Conservation (phyloP, 108 stramenopile species). For the Nannochloropsis granulata region DNA sequence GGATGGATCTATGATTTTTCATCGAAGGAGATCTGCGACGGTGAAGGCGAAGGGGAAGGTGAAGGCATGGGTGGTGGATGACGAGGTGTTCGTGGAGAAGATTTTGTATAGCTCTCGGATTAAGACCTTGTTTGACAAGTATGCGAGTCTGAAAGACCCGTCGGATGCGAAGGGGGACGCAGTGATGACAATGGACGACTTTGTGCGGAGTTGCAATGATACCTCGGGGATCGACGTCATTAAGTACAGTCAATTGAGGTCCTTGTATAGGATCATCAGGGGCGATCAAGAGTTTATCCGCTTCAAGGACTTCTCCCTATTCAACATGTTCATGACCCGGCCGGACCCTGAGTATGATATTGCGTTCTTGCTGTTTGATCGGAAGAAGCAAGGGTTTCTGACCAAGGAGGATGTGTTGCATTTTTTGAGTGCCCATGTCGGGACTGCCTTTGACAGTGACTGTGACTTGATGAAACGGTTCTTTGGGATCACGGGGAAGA, state of each 20-base stretch:
- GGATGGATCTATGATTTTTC: constrained; percentile 41
- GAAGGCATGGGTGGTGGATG: constrained; percentile 40
- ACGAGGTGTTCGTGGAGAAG: constrained; percentile 31
- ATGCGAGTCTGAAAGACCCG: constrained; percentile 11
- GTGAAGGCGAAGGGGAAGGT: constrained; percentile 10
- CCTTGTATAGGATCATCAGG: constrained; percentile 29
- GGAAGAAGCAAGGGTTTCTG: constrained; percentile 14
- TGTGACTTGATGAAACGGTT: constrained; percentile 39
- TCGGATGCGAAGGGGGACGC: background rate
- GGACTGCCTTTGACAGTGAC: constrained; percentile 23
- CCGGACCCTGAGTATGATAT: constrained; percentile 49
- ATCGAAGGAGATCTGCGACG: constrained; percentile 33
- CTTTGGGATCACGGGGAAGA: constrained; percentile 32
- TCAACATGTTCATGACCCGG: constrained; percentile 41
- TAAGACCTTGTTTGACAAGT: constrained; percentile 24
- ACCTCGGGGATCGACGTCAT: background rate
- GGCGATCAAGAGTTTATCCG: constrained; percentile 14
- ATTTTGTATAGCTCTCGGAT: constrained; percentile 9
- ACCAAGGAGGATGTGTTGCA: constrained; percentile 16
- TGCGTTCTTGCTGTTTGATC: constrained; percentile 40
- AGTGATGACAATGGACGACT: constrained; percentile 46
- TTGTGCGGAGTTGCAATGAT: constrained; percentile 21
- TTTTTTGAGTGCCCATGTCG: constrained; percentile 5
- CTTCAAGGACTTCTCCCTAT: constrained; percentile 42
- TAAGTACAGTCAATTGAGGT: constrained; percentile 11